phyloP scores from a whole-genome alignment of 805 yeast species.

The Wickerhamomyces bovis region DNA sequence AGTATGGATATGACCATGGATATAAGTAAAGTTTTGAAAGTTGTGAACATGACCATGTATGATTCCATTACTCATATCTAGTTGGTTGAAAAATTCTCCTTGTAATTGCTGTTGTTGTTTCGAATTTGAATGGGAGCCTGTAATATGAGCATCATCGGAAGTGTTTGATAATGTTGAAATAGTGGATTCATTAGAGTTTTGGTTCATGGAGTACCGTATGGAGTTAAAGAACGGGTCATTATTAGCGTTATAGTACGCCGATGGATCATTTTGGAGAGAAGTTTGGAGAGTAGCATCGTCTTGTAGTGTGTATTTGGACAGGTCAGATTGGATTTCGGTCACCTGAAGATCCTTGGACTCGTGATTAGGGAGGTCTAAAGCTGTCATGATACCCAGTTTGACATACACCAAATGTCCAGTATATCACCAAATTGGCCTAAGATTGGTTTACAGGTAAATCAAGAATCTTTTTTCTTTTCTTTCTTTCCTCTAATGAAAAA shows the following conservation, averaged over 20 bases:
- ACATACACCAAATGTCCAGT: too few species aligned
- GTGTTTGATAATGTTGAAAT: neutral
- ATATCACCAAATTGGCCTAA: too few species aligned
- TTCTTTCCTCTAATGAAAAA: too few species aligned
- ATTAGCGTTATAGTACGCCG: neutral
- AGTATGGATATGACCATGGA: slow-evolving; percentile 63
- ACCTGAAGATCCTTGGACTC: neutral
- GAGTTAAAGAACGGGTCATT: neutral
- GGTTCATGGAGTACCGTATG: neutral
- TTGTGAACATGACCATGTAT: slow-evolving; percentile 66
- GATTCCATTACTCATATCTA: slow-evolving; percentile 36
- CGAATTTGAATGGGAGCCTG: neutral
- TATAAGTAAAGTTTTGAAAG: slow-evolving; percentile 53
- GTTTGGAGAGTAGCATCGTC: neutral
- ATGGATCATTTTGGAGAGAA: neutral
- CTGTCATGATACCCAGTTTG: neutral
- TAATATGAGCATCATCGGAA: neutral
- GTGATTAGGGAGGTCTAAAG: neutral
- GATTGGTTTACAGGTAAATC: neutral
- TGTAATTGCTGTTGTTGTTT: neutral
- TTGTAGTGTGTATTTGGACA: neutral
- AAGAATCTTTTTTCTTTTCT: too few species aligned
- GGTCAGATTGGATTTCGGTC: neutral
- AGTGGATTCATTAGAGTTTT: neutral
- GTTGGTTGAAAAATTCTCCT: neutral